Percentiles rank a stretch among this genome's conserved stretches.
Evolutionary conservation across 768 basidiomycete genomes (phyloP).

Genomic region (Mycena latifolia): DNA sequence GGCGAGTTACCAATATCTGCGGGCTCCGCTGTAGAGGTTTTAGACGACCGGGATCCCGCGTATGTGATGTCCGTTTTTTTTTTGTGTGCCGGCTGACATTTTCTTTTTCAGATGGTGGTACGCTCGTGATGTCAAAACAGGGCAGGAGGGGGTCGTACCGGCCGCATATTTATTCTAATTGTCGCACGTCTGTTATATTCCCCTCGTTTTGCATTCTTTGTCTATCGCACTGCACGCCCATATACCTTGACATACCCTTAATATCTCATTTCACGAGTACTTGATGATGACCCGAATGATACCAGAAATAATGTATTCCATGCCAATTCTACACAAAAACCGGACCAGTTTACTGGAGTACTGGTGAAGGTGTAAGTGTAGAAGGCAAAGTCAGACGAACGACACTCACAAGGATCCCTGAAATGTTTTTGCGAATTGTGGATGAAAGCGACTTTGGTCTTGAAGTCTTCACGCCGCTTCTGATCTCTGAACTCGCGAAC

Average conservation of each 20-base stretch:
- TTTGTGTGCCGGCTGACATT: neutral
- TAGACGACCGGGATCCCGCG: constrained; percentile 87
- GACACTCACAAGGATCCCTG: constrained; percentile 76
- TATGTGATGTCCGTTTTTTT: constrained; percentile 48
- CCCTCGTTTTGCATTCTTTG: constrained; percentile 25
- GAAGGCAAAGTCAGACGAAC: constrained; percentile 12
- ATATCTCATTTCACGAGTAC: constrained; percentile 26
- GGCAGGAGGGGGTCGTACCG: constrained; percentile 91
- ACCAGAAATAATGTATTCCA: constrained; percentile 34
- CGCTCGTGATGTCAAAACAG: constrained; percentile 82
- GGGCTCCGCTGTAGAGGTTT: constrained; percentile 79
- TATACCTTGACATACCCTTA: constrained; percentile 35
- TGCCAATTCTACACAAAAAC: constrained; percentile 3
- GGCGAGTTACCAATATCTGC: constrained; percentile 80
- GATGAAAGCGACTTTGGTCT: constrained; percentile 82
- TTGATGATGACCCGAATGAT: constrained; percentile 17
- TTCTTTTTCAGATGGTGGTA: constrained; percentile 87
- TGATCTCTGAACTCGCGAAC: constrained; percentile 88
- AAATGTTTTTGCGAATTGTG: constrained; percentile 92
- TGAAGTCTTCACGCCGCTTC: constrained; percentile 83
- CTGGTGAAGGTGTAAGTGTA: constrained; percentile 36
- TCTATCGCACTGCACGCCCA: constrained; percentile 29
- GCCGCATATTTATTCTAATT: constrained; percentile 90
- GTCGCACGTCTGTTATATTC: constrained; percentile 31
- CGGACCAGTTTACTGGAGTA: constrained; percentile 42